These are phyloP conservation scores for Penicillium verhagenii DNA, from an alignment of 495 filamentous ascomycete species.

Conservation along the genomic window DNA sequence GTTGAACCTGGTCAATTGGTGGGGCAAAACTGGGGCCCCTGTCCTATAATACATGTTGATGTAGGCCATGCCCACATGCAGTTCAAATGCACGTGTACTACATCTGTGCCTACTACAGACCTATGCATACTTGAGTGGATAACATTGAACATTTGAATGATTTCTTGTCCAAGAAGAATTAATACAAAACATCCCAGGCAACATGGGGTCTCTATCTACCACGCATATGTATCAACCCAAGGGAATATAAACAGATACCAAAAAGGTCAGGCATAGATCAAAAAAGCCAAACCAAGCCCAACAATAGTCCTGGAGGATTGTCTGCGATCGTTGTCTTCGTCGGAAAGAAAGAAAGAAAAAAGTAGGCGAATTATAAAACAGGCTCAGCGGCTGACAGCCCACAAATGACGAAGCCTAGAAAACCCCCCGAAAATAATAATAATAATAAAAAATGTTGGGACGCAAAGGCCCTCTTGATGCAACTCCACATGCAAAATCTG, in stretches of 20 bases:
- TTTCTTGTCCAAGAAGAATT: too few species aligned
- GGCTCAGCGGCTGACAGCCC: neutral
- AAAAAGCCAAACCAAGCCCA: neutral
- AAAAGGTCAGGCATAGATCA: too few species aligned
- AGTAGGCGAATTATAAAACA: neutral
- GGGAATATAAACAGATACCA: neutral
- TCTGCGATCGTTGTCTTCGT: neutral
- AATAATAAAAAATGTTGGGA: conserved; percentile 1
- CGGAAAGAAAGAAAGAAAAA: neutral
- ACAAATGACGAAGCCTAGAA: neutral
- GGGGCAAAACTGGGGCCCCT: too few species aligned
- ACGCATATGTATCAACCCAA: neutral
- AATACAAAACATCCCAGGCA: neutral
- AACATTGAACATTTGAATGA: too few species aligned
- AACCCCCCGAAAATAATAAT: neutral
- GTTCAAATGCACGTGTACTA: too few species aligned
- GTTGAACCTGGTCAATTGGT: too few species aligned
- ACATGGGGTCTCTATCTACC: neutral
- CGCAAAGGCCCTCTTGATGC: conserved; percentile 2
- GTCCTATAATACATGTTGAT: too few species aligned
- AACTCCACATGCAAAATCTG: conserved; percentile 5
- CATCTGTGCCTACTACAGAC: too few species aligned
- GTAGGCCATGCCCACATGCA: too few species aligned
- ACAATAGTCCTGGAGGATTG: neutral
- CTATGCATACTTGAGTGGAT: too few species aligned